Conservation (phyloP, 2,329 filamentous ascomycete species). For the Trichoderma gracile region DNA sequence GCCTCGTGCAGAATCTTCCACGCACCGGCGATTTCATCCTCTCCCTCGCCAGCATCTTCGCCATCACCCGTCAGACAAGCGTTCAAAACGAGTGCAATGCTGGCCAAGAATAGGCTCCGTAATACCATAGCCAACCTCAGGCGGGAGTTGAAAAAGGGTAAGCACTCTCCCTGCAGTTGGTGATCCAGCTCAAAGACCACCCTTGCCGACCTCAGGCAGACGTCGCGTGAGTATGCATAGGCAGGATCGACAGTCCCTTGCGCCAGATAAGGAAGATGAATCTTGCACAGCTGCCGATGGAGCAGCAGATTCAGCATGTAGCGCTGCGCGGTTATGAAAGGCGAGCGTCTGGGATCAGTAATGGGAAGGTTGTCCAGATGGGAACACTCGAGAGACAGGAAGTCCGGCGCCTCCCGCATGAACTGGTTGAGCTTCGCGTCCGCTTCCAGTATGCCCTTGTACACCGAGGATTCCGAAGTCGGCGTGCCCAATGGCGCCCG, state of each 20-base stretch:
- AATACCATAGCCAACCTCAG: constrained; percentile 37
- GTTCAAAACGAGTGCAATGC: constrained; percentile 39
- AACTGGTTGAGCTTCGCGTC: constrained; percentile 37
- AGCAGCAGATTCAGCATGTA: constrained; percentile 39
- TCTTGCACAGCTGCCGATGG: constrained; percentile 40
- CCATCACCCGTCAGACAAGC: constrained; percentile 34
- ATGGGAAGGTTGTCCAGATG: constrained; percentile 30
- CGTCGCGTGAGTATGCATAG: constrained; percentile 37
- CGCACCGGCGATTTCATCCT: constrained; percentile 35
- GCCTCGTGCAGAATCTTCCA: constrained; percentile 40
- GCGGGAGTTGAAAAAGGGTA: constrained; percentile 34
- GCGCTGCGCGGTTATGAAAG: constrained; percentile 36
- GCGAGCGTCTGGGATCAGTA: constrained; percentile 31
- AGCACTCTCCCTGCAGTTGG: constrained; percentile 33
- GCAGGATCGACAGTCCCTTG: constrained; percentile 38
- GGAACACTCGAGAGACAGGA: constrained; percentile 33
- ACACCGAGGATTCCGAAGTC: constrained; percentile 37
- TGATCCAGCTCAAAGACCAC: constrained; percentile 37
- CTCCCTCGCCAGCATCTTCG: constrained; percentile 31
- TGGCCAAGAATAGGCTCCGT: constrained; percentile 40
- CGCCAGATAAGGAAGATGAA: constrained; percentile 41
- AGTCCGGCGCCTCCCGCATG: constrained; percentile 35
- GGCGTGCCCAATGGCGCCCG: constrained; percentile 32
- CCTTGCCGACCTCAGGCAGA: constrained; percentile 38
- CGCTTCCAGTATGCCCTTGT: constrained; percentile 38